A percentile compares a stretch with the other conserved stretches of the same genome.
Evolutionary conservation across 179 eudicot genomes (phyloP).

Genomic region (Beta corolliflora): DNA sequence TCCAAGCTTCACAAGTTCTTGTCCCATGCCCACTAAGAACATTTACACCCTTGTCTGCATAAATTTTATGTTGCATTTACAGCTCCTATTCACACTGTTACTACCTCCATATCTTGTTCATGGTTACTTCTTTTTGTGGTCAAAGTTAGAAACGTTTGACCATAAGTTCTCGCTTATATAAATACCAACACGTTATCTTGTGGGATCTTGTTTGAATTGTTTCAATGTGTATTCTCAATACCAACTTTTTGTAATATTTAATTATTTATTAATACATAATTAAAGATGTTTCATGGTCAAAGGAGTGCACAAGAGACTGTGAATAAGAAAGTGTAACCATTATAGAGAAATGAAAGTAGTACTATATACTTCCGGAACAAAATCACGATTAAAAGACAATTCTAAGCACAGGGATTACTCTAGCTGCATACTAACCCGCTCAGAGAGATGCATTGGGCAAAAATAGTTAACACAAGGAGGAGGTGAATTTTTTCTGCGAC

Average conservation of each 20-base stretch:
- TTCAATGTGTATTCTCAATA: too few relatives aligned
- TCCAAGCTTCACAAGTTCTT: background rate
- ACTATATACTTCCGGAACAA: background rate
- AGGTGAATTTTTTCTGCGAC: constrained; percentile 59
- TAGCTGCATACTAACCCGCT: constrained; percentile 61
- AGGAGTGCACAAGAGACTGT: too few relatives aligned
- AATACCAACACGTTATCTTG: too few relatives aligned
- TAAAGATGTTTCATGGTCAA: too few relatives aligned
- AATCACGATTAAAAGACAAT: background rate
- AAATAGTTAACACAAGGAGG: constrained; percentile 92
- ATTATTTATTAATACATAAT: too few relatives aligned
- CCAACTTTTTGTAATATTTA: too few relatives aligned
- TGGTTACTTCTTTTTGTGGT: too few relatives aligned
- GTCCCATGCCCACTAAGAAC: background rate
- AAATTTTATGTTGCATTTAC: background rate
- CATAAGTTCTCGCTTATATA: too few relatives aligned
- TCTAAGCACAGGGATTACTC: background rate
- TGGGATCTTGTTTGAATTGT: too few relatives aligned
- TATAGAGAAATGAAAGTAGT: too few relatives aligned
- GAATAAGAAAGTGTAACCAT: too few relatives aligned
- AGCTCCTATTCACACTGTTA: background rate
- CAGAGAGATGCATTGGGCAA: constrained; percentile 95
- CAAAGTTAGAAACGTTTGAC: too few relatives aligned
- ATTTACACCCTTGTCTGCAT: background rate
- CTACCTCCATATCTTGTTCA: background rate